Base-by-base conservation (phyloP, 2,329 filamentous ascomycete species). In the Hypoxylon sp. region DNA sequence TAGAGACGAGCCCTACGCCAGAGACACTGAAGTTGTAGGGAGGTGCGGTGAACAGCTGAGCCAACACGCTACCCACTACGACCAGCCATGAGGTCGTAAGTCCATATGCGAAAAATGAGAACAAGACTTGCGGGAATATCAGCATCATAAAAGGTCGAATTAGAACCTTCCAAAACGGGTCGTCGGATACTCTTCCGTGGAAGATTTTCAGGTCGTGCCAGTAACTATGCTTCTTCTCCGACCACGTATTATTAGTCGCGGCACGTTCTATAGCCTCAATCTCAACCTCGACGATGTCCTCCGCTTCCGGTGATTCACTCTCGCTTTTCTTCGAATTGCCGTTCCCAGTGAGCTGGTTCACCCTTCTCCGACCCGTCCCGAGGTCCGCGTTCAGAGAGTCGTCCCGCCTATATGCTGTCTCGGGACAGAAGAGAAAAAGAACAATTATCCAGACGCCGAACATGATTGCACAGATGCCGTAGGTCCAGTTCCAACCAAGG, bases 1-100 rank as follows among this genome's bases (percentile, higher is more conserved):
- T 77, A 64, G 86, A 87, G 84, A 88, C 87, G 56, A 88, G 83
- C 0, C 84, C 85, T 2, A 86, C 83, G 1, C 81, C 81, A 1
- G 82, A 81, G 61, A 86, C 81, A 34, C 76, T 79, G 72, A 88
- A 88, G 73, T 86, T 82, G 81, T 84, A 88, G 0, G 86, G 86
- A 8, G 78, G 75, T 3, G 72, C 73, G 54, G 76, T 78, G 75
- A 83, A 82, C 29, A 82, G 78, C 50, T 79, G 80, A 9, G 80
- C 78, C 63, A 81, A 76, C 47, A 78, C 78, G 64, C 79, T 80
- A 3, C 79, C 79, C 41, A 81, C 76, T 2, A 79, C 78, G n/a
- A 82, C 80, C 39, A 78, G 77, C 65, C 80, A 78, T 27, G 76
- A 77, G 2, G 77, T 78, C 2, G 80, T 74, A 37, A 77, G 76